A percentile compares a stretch with the other conserved stretches of the same genome.
Conservation (phyloP, 345 rosid genomes). For the Lepidium africanum region DNA sequence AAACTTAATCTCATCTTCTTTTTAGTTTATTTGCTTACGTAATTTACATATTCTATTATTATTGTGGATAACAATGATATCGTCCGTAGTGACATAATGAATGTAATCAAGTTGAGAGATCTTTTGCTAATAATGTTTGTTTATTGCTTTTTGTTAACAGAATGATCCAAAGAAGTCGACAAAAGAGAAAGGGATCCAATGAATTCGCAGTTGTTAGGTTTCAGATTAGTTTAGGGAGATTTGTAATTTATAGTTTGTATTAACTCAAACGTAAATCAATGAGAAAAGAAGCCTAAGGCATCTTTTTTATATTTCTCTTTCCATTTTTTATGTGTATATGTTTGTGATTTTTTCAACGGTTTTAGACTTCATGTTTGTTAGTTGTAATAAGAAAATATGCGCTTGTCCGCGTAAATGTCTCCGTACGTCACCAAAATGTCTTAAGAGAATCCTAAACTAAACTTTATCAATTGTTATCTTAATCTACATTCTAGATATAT, state of each 20-base stretch:
- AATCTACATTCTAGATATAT: neutral
- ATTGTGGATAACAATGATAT: neutral
- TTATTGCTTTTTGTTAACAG: neutral
- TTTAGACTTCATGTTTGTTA: neutral
- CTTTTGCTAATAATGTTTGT: conserved; percentile 6
- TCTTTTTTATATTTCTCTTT: neutral
- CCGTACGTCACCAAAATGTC: neutral
- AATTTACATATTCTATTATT: neutral
- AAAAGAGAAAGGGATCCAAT: conserved; percentile 3
- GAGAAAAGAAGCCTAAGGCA: conserved; percentile 18
- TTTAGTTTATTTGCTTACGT: neutral
- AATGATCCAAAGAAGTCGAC: conserved; percentile 13
- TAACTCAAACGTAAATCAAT: neutral
- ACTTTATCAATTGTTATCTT: neutral
- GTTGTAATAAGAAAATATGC: neutral
- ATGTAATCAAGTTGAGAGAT: neutral
- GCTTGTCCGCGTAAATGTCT: conserved; percentile 1
- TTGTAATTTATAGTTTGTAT: neutral
- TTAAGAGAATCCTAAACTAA: neutral
- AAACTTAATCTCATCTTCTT: conserved; percentile 7
- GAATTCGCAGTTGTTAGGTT: conserved; percentile 14
- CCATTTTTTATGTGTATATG: neutral
- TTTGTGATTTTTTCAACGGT: neutral
- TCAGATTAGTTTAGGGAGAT: neutral
- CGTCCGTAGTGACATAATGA: neutral